Evolutionary conservation across 495 filamentous ascomycete genomes (phyloP).

Genomic region (Penicillium waksmanii): DNA sequence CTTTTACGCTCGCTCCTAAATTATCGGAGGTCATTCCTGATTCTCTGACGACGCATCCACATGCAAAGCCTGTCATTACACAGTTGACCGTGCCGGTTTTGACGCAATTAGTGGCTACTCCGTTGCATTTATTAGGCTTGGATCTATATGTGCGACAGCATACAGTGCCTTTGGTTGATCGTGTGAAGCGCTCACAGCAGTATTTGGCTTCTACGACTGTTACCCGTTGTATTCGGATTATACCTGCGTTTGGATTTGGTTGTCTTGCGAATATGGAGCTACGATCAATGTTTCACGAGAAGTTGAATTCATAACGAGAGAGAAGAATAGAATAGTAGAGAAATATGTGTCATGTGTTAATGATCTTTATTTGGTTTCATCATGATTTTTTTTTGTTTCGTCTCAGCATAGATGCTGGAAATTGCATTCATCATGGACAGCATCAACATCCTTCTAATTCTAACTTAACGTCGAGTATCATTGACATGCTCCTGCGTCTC

Average conservation of each 20-base stretch:
- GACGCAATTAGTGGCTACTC: slow-evolving; percentile 38
- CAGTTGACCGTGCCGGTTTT: slow-evolving; percentile 38
- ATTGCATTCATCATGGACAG: neutral
- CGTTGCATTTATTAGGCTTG: slow-evolving; percentile 39
- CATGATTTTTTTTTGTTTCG: neutral
- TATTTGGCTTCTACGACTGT: slow-evolving; percentile 35
- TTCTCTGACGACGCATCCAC: slow-evolving; percentile 24
- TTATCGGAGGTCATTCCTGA: slow-evolving; percentile 32
- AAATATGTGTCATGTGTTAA: no score
- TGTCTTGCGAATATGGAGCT: slow-evolving; percentile 37
- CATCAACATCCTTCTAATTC: neutral
- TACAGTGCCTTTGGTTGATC: slow-evolving; percentile 22
- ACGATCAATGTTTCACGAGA: slow-evolving; percentile 28
- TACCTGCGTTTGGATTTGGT: slow-evolving; percentile 44
- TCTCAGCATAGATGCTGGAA: neutral
- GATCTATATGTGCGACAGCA: slow-evolving; percentile 40
- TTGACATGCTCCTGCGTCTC: slow-evolving; percentile 41
- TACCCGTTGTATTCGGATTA: slow-evolving; percentile 35
- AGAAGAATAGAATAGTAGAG: neutral
- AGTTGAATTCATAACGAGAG: slow-evolving; percentile 12
- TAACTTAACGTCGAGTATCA: slow-evolving; percentile 41
- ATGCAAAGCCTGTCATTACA: slow-evolving; percentile 35
- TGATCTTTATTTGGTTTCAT: neutral
- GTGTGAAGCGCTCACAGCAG: slow-evolving; percentile 26
- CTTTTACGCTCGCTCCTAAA: slow-evolving; percentile 37